A percentile compares a stretch with the other conserved stretches of the same genome.
phyloP scores from a whole-genome alignment of 164 flowering plant species.

The Magnolia sinica region DNA sequence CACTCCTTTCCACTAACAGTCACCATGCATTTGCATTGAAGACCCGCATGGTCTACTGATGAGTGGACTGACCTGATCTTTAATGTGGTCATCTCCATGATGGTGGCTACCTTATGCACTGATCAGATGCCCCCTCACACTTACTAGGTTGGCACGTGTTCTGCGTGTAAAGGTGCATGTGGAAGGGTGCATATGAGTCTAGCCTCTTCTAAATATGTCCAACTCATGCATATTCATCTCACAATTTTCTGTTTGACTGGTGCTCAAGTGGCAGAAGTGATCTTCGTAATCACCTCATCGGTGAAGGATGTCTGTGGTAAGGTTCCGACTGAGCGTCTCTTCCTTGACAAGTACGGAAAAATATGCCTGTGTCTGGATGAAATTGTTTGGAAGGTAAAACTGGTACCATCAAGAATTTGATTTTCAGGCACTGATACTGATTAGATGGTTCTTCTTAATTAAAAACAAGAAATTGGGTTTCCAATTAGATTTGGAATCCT shows the following conservation, averaged over 20 bases:
- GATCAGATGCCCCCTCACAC: neutral
- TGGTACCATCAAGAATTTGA: neutral
- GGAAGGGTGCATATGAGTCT: neutral
- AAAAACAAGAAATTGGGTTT: neutral
- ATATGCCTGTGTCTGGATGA: conserved; percentile 90
- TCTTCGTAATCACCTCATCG: conserved; percentile 79
- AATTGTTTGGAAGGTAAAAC: conserved; percentile 85
- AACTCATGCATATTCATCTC: neutral
- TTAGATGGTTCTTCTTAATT: neutral
- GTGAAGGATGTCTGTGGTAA: conserved; percentile 95
- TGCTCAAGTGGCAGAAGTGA: conserved; percentile 77
- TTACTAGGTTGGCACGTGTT: neutral
- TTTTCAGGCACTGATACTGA: neutral
- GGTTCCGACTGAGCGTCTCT: conserved; percentile 89
- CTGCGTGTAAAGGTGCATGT: neutral
- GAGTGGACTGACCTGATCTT: neutral
- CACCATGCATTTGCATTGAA: neutral
- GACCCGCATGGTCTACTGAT: neutral
- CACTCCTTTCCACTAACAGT: neutral
- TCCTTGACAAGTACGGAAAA: conserved; percentile 87
- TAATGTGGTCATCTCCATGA: neutral
- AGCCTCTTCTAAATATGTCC: neutral
- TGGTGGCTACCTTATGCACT: neutral
- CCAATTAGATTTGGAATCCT: neutral
- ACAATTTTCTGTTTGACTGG: conserved; percentile 12